phyloP scores from a whole-genome alignment of 805 yeast species.

The Cyberlindnera nakhonratchasimensis region DNA sequence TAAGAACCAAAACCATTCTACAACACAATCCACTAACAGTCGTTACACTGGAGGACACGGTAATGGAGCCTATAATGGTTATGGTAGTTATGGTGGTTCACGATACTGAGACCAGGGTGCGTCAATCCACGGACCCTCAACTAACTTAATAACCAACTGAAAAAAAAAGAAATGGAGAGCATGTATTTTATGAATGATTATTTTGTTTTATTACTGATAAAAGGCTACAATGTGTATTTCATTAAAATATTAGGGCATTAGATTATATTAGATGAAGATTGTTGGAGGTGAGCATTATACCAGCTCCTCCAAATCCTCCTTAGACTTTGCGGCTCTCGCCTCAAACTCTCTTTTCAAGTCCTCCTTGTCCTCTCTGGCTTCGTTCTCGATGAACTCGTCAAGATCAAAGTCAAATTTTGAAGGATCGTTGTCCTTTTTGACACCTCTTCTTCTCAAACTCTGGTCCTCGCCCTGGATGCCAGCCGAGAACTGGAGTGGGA shows the following conservation, averaged over 20 bases:
- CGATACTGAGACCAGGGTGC: too few relatives aligned
- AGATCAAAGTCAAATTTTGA: conserved; percentile 27
- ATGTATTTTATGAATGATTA: neutral
- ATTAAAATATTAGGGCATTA: too few relatives aligned
- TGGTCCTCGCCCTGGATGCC: neutral
- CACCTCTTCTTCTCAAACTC: conserved; percentile 24
- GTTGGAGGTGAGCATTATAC: too few relatives aligned
- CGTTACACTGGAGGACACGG: neutral
- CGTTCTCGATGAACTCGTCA: conserved; percentile 27
- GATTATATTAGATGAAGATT: too few relatives aligned
- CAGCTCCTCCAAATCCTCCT: conserved; percentile 22
- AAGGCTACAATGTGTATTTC: too few relatives aligned
- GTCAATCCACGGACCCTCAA: too few relatives aligned
- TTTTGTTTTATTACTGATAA: too few relatives aligned
- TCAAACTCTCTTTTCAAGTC: conserved; percentile 18
- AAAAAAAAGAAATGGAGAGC: too few relatives aligned
- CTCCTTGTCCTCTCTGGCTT: conserved; percentile 12
- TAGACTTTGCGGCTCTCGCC: conserved; percentile 15
- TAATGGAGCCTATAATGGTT: too few relatives aligned
- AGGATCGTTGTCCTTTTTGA: conserved; percentile 19
- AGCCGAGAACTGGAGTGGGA: conserved; percentile 24
- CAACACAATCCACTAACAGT: neutral
- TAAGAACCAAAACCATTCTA: conserved; percentile 24
- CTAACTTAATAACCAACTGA: too few relatives aligned
- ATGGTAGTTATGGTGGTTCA: too few relatives aligned